Evolutionary conservation across 2,329 filamentous ascomycete species (phyloP), one percentile per base, ranked within the genome.

Genomic region (Clonostachys chloroleuca): DNA sequence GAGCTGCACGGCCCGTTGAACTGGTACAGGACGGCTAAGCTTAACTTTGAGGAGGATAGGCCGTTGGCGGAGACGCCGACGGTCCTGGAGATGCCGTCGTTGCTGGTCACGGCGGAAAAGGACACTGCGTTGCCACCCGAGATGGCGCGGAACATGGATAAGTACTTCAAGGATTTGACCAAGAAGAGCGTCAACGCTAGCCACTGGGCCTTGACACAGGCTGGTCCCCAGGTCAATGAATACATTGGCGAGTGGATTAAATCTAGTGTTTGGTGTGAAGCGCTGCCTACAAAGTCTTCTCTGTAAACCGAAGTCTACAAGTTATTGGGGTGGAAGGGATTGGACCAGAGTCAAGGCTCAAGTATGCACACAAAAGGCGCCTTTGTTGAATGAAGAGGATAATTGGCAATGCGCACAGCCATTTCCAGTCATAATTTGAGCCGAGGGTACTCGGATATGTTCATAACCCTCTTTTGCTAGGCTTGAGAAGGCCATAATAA

Each of bases 151-250:
- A 79, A 80, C 1, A 96, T 96, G 89, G 83, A 83, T 17, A 71
- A 74, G 53, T 69, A 72, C 52, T 81, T 92, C 50, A 77, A 80
- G 3, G 75, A 81, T 42, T 65, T 95, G 58, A 86, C 80, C 8
- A 74, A 77, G 50, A 75, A 69, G 9, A 80, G 87, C 61, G 84
- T 96, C 8, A 47, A 84, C 35, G 77, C 86, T 0, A 73, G 77
- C 16, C 94, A 97, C 67, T 97, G 92, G 92, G 88, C 86, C 42
- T 68, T 95, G 61, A 84, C 82, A 73, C 81, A 96, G 72, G 80
- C 79, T 52, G 77, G 86, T 0, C 78, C 75, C 18, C 80, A 86
- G 56, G 80, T 89, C 4, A 96, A 96, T 64, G 63, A 61, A 44
- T 70, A 83, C 50, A 74, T 96, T 55, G 74, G 70, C 47, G 73